Evolutionary conservation across 495 filamentous ascomycete genomes (phyloP), one percentile per base, ranked within the genome.

Genomic region (Aspergillus asperescens): DNA sequence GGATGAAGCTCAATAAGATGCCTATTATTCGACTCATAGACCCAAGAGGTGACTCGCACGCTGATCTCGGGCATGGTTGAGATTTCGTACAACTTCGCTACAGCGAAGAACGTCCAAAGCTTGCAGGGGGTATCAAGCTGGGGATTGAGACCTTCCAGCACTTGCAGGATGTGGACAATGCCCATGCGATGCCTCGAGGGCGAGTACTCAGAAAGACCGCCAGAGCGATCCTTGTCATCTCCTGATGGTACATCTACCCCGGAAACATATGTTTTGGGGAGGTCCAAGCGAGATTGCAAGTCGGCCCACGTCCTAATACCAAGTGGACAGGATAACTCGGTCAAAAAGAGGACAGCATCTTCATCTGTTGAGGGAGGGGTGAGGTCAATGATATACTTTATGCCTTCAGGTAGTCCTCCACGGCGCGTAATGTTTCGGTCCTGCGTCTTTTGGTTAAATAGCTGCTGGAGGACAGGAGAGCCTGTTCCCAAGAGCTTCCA

Each of bases 111-210:
- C 1, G 81, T 84, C 76, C 79, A 86, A 41, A 84, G 60, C 22
- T 84, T 81, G 31, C 77, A 69, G n/a, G 84, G 82, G 0, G 83
- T 85, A 57, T 86, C 77, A n/a, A 87, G 62, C 2, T 70, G 62
- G 1, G 81, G 67, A 35, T 70, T 66, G 0, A 73, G 44, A 12
- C 75, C 77, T 43, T 79, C 68, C 25, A 85, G 68, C 23, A 69
- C 74, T 51, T 72, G 66, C 10, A 87, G 65, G 4, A 86, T 64
- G 8, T 81, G 73, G 31, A 83, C 72, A 13, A 86, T 81, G 23
- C 76, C 76, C n/a, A 70, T 76, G 7, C 79, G 72, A 60, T 86
- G 83, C 5, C 84, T 77, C 24, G 77, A 68, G 0, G 73, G 73
- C 18, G 80, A 83, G 58, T 86, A 86, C 57, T 86, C 82, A 0